phyloP scores from a whole-genome alignment of 2,329 filamentous ascomycete genomes.

The Nemania abortiva region DNA sequence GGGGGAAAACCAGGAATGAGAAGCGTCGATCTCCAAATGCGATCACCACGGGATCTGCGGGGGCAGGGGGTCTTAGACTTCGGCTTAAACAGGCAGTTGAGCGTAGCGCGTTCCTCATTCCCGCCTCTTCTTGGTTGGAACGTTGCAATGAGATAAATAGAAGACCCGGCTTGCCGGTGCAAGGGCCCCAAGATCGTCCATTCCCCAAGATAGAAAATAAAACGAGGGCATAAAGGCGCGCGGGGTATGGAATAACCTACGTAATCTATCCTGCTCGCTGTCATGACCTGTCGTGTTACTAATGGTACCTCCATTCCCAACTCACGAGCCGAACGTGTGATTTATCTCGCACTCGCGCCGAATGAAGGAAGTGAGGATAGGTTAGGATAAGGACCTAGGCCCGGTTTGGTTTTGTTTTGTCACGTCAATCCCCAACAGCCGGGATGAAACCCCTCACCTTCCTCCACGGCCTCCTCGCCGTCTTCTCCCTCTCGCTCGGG shows the following conservation, averaged over 20 bases:
- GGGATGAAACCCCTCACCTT: conserved; percentile 16
- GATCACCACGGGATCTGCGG: background rate
- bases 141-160: conserved; percentile 5
- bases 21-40: background rate
- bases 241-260: background rate
- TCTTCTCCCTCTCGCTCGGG: background rate
- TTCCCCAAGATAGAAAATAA: background rate
- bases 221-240: background rate
- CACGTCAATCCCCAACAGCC: background rate
- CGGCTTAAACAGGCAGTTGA: conserved; percentile 11
- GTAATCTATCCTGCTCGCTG: background rate
- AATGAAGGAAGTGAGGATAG: background rate
- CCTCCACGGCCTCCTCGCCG: conserved; percentile 19
- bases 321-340: background rate
- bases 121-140: background rate
- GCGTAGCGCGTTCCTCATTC: background rate
- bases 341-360: background rate
- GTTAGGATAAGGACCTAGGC: background rate
- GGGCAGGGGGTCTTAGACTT: background rate
- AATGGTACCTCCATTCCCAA: background rate
- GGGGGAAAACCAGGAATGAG: background rate
- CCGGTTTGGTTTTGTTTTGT: background rate
- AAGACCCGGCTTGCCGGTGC: background rate
- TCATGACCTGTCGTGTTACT: too few relatives aligned
- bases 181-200: background rate